Conservation (phyloP, 2,329 filamentous ascomycete genomes). For the Macroventuria anomochaeta region DNA sequence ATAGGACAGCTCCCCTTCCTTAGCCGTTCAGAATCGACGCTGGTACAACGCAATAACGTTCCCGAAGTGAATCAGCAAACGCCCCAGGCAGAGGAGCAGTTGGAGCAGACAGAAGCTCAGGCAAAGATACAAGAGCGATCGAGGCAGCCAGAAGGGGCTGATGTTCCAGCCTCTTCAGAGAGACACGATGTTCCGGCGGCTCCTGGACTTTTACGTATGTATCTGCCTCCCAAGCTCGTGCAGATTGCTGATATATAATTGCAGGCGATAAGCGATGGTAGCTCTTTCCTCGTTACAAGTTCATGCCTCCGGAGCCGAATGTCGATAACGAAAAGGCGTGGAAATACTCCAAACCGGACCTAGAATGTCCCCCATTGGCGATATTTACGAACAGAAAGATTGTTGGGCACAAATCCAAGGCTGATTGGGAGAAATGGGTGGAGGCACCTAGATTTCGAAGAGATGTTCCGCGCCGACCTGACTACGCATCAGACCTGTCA, state of each 20-base stretch:
- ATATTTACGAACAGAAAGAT: conserved; percentile 4
- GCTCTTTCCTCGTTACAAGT: conserved; percentile 9
- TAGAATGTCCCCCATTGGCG: neutral
- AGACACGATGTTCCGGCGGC: neutral
- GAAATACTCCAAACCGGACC: neutral
- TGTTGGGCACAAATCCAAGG: neutral
- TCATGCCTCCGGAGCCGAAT: neutral
- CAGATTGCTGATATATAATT: neutral
- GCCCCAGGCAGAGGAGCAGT: neutral
- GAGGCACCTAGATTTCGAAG: neutral
- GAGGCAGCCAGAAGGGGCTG: neutral
- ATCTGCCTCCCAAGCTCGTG: too few species aligned
- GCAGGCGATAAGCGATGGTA: conserved; percentile 8
- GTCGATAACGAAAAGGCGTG: neutral
- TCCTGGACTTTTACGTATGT: neutral
- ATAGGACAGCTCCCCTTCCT: neutral
- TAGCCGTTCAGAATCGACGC: neutral
- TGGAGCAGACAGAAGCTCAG: neutral
- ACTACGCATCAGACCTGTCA: neutral
- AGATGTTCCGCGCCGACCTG: neutral
- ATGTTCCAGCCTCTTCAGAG: neutral
- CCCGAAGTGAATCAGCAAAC: neutral
- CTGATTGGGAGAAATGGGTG: neutral
- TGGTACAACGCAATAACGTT: neutral
- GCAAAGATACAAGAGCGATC: neutral